Base-by-base conservation (phyloP, 1,284 basidiomycete genomes). In the Pholiota adiposa region DNA sequence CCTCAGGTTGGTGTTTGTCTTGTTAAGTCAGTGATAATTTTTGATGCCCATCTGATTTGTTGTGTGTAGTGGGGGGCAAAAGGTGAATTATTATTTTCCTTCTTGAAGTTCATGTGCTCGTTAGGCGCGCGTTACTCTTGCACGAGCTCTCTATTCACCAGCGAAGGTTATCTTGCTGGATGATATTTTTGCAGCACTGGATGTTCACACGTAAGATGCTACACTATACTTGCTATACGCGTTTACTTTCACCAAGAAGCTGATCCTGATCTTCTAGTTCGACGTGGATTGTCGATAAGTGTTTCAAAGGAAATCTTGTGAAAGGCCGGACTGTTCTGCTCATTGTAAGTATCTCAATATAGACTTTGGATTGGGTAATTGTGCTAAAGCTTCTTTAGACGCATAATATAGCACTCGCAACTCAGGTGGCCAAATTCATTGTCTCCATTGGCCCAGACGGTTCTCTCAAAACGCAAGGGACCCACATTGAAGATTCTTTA, bases 81-180 rank as follows among this genome's bases (percentile, higher is more conserved):
- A 63, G 55, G 61, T 58, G 11, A 36, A 31, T 23, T 34, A 36
- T 21, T 54, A 44, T 33, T 9, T 11, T 19, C 44, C 51, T n/a
- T 48, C n/a, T n/a, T n/a, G n/a, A n/a, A n/a, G n/a, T n/a, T n/a
- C n/a, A n/a, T n/a, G n/a, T n/a, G n/a, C n/a, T n/a, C n/a, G n/a
- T n/a, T 51, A 91, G 75, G 90, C 90, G 21, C 79, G 90, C 18
- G 78, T 93, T 25, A 90, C 88, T 0, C 78, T 93, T 1, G 90
- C 90, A 2, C 80, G 90, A 52, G 89, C 90, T 0, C 79, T 92
- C 6, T 92, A 92, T 70, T 86, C 86, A 23, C 73, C 71, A n/a
- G 85, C 89, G 0, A 74, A 83, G 14, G 82, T 89, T 34, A 67
- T 93, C 12, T 77, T 93, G 2, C 74, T 88, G 46, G 85, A 86